Base-by-base conservation (phyloP, 192 early-diverging fungal species). In the Pilaira anomala region DNA sequence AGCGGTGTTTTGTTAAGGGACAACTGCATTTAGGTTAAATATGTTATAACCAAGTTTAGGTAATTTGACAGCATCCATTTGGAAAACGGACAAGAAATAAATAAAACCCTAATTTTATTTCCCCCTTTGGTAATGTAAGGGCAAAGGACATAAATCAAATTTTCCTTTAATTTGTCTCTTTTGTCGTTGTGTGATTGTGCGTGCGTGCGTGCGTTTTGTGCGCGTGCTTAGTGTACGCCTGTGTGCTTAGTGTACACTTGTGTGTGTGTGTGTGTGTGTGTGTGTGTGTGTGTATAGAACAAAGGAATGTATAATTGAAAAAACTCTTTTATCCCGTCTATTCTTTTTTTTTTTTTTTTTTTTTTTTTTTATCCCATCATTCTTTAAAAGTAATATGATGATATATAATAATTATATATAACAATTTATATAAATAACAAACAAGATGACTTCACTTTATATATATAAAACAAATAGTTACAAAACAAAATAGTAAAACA, bases 41-140 rank as follows among this genome's bases (percentile, higher is more conserved):
- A 55, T 55, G 53, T 55, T 55, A 55, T 55, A 55, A 55, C 53
- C 53, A 55, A 36, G n/a, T 55, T 55, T 42, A 39, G 56, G 29
- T 36, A 24, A 22, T 58, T 58, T 58, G 56, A 58, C 56, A 58
- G 56, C 56, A 41, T 57, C 44, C 18, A 46, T 46, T 25, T 19
- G 40, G 56, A 58, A 58, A 58, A 58, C 56, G 33, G 56, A 58
- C 40, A 58, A 58, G 33, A 39, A 58, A 14, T 22, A 24, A 24
- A 18, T 18, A 24, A 9, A 9, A 18, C 22, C 48, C 33, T 41
- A 26, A 16, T 30, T 28, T 53, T 53, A 41, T 41, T 41, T 42
- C 36, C 21, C 40, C 56, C 56, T 58, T 58, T 58, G 40, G 40
- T 58, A 58, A 58, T 58, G 56, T 58, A 42, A 28, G 25, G 24